These are phyloP conservation scores for Phytopythium aichiense DNA, from an alignment of 352 stramenopile genomes.

Conservation along the genomic window DNA sequence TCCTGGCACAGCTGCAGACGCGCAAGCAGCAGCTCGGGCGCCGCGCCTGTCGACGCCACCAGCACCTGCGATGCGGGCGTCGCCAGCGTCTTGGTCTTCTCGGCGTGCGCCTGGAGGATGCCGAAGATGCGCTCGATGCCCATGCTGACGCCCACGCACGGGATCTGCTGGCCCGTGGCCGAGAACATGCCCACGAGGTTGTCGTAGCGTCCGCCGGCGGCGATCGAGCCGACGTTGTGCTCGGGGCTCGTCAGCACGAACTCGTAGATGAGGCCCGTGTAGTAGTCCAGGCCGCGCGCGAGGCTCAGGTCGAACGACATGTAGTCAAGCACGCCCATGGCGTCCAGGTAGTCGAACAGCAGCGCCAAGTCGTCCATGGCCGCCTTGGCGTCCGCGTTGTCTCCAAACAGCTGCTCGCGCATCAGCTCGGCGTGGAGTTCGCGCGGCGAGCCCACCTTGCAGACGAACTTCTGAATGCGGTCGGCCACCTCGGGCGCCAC, in stretches of 20 bases:
- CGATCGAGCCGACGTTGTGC: slow-evolving; percentile 96
- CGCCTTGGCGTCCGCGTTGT: slow-evolving; percentile 77
- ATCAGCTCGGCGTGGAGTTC: slow-evolving; percentile 78
- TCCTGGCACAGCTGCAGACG: slow-evolving; percentile 78
- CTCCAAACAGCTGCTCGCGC: slow-evolving; percentile 86
- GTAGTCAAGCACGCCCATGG: slow-evolving; percentile 93
- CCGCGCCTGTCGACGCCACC: slow-evolving; percentile 89
- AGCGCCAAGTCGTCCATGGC: slow-evolving; percentile 92
- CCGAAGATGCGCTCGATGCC: slow-evolving; percentile 99
- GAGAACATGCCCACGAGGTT: slow-evolving; percentile 98
- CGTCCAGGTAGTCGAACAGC: slow-evolving; percentile 97
- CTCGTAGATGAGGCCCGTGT: slow-evolving; percentile 99
- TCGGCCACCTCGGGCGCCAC: slow-evolving; percentile 89
- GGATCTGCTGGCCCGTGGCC: slow-evolving; percentile 92
- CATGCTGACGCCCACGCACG: slow-evolving; percentile 97
- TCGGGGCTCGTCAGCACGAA: slow-evolving; percentile 91
- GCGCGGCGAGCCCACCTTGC: slow-evolving; percentile 82
- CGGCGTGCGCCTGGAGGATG: slow-evolving; percentile 94
- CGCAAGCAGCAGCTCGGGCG: slow-evolving; percentile 37
- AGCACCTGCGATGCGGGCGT: slow-evolving; percentile 84
- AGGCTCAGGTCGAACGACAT: slow-evolving; percentile 97
- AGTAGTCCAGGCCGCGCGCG: slow-evolving; percentile 98
- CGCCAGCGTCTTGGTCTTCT: slow-evolving; percentile 37
- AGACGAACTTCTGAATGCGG: slow-evolving; percentile 94
- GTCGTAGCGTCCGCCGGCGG: slow-evolving; percentile 97